Conservation (phyloP, 441 rosid genomes). For the Corymbia citriodora region DNA sequence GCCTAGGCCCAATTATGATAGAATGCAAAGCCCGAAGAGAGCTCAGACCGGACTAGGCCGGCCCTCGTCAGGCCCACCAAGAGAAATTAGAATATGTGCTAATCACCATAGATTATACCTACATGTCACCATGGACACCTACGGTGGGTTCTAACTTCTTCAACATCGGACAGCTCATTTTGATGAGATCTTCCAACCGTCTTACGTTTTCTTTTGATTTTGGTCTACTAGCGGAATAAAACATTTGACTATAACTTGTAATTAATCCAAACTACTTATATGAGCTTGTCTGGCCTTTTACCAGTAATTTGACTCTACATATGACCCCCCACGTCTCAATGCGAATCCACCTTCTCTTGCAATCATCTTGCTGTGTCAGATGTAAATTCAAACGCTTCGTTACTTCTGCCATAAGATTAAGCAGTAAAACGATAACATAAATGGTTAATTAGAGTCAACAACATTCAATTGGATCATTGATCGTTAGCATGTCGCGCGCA, state of each 20-base stretch:
- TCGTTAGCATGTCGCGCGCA: background rate
- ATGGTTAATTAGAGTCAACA: background rate
- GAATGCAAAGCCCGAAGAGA: background rate
- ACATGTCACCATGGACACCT: background rate
- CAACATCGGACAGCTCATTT: background rate
- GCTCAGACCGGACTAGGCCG: background rate
- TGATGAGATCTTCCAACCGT: background rate
- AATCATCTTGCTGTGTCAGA: fast-evolving
- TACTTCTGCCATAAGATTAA: no score
- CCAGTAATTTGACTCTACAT: background rate
- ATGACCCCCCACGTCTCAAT: fast-evolving
- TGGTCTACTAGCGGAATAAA: background rate
- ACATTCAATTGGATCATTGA: background rate
- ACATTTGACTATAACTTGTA: background rate
- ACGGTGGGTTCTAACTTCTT: background rate
- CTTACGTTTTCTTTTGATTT: background rate
- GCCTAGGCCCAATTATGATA: background rate
- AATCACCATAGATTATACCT: background rate
- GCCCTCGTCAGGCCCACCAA: background rate
- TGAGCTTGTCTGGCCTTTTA: background rate
- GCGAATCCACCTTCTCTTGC: fast-evolving
- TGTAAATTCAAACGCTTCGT: background rate
- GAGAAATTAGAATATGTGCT: background rate
- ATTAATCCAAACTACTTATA: no score
- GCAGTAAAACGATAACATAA: fast-evolving